Percentiles rank a stretch among this genome's conserved stretches.
Evolutionary conservation across 805 yeast species (phyloP).

Genomic region (Starmerella ratchasimensis): DNA sequence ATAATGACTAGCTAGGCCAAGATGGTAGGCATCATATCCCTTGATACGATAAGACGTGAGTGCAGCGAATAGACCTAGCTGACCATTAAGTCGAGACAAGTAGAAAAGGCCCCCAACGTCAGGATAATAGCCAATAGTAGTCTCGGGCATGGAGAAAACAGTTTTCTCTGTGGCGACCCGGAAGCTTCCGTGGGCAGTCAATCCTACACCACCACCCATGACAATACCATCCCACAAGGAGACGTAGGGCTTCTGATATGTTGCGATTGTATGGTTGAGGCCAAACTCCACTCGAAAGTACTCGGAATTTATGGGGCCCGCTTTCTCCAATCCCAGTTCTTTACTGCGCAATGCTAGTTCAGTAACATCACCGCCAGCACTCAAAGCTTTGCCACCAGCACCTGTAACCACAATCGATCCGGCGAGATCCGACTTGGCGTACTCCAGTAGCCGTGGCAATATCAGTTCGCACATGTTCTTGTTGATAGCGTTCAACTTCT

Average conservation of each 20-base stretch:
- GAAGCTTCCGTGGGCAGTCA: constrained; percentile 81
- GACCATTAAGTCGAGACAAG: constrained; percentile 66
- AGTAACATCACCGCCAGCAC: constrained; percentile 96
- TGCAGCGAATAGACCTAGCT: constrained; percentile 74
- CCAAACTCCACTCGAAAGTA: constrained; percentile 74
- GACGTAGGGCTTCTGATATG: constrained; percentile 79
- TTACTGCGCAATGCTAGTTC: constrained; percentile 40
- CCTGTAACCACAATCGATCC: constrained; percentile 58
- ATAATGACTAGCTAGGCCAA: constrained; percentile 86
- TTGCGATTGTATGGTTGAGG: constrained; percentile 62
- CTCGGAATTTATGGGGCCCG: constrained; percentile 39
- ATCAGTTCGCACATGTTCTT: constrained; percentile 60
- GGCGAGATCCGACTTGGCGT: constrained; percentile 51
- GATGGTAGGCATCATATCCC: constrained; percentile 68
- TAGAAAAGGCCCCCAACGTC: constrained; percentile 93
- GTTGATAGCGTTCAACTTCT: constrained; percentile 74
- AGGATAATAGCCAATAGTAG: constrained; percentile 90
- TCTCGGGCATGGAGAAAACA: constrained; percentile 93
- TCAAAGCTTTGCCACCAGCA: constrained; percentile 49
- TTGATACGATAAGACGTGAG: constrained; percentile 66
- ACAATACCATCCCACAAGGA: constrained; percentile 81
- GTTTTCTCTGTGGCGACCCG: constrained; percentile 88
- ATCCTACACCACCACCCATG: constrained; percentile 97
- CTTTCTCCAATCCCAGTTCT: constrained; percentile 30
- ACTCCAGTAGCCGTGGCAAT: constrained; percentile 61